These are phyloP conservation scores for Astragalus glycyphyllos DNA, from an alignment of 306 rosid species.

Conservation along the genomic window DNA sequence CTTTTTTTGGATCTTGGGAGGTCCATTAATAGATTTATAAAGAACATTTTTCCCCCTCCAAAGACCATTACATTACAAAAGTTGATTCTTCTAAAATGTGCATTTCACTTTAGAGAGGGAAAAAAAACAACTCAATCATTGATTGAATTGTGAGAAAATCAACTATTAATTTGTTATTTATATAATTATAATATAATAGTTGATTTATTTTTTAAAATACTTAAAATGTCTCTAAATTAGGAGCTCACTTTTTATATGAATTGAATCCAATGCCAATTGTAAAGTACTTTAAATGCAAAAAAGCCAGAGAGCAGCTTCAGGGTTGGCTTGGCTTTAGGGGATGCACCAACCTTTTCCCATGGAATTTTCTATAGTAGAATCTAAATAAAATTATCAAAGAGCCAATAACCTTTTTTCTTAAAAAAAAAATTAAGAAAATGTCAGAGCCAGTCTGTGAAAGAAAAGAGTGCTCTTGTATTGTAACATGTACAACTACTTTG, in stretches of 20 bases:
- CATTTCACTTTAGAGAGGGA: background rate
- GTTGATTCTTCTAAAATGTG: background rate
- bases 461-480: slow-evolving; percentile 44
- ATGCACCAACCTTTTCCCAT: slow-evolving; percentile 31
- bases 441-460: slow-evolving; percentile 41
- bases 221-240: background rate
- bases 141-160: background rate
- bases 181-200: background rate
- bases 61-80: background rate
- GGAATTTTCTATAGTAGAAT: slow-evolving; percentile 40
- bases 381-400: slow-evolving; percentile 32
- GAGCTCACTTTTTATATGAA: background rate
- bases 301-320: background rate
- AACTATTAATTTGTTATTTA: too few relatives aligned
- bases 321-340: slow-evolving; percentile 27
- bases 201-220: background rate
- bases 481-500: slow-evolving; percentile 46
- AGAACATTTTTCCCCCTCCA: background rate
- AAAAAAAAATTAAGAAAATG: background rate
- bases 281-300: background rate
- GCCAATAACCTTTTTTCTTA: slow-evolving; percentile 2
- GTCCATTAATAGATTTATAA: slow-evolving; percentile 14
- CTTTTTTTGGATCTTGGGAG: slow-evolving; percentile 47
- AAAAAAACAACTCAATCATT: background rate
- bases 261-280: background rate